A percentile compares a stretch with the other conserved stretches of the same genome.
Evolutionary conservation across 768 basidiomycete species (phyloP).

Genomic region (Rubroboletus pulcherrimus): DNA sequence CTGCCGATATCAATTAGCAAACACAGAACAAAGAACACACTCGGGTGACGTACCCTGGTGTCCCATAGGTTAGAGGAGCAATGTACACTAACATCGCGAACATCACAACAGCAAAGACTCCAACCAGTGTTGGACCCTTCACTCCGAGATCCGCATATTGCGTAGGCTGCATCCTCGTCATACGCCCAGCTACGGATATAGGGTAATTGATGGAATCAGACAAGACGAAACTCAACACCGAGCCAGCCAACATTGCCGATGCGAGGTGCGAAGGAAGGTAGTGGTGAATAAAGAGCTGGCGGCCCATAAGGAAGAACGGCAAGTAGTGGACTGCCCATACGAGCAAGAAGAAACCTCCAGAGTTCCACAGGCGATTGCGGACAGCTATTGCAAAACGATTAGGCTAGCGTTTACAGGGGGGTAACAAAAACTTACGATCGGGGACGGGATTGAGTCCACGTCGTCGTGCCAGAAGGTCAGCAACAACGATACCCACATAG

Average conservation of each 20-base stretch:
- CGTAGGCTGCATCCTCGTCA: slow-evolving; percentile 47
- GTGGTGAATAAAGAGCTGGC: slow-evolving; percentile 96
- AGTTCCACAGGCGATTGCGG: slow-evolving; percentile 93
- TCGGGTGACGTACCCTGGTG: slow-evolving; percentile 72
- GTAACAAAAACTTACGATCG: slow-evolving; percentile 58
- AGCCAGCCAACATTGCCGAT: slow-evolving; percentile 87
- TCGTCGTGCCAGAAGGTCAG: slow-evolving; percentile 85
- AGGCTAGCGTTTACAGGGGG: not conserved
- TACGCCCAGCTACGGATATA: slow-evolving; percentile 70
- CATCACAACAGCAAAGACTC: slow-evolving; percentile 54
- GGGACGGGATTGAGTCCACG: slow-evolving; percentile 83
- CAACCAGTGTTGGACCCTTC: slow-evolving; percentile 66
- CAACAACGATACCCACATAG: slow-evolving; percentile 84
- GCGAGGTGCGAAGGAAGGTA: slow-evolving; percentile 96
- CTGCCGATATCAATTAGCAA: slow-evolving; percentile 39
- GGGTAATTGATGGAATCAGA: slow-evolving; percentile 92
- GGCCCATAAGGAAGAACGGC: slow-evolving; percentile 97
- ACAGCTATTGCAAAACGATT: slow-evolving; percentile 52
- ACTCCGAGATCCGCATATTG: slow-evolving; percentile 74
- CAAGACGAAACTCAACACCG: slow-evolving; percentile 85
- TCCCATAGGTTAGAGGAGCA: slow-evolving; percentile 91
- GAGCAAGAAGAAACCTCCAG: slow-evolving; percentile 90
- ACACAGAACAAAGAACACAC: slow-evolving; percentile 2
- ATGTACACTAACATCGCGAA: slow-evolving; percentile 70
- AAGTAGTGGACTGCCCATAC: slow-evolving; percentile 95